Evolutionary conservation across 768 basidiomycete species (phyloP), one percentile per base, ranked within the genome.

Genomic region (Candolleomyces aberdarensis): DNA sequence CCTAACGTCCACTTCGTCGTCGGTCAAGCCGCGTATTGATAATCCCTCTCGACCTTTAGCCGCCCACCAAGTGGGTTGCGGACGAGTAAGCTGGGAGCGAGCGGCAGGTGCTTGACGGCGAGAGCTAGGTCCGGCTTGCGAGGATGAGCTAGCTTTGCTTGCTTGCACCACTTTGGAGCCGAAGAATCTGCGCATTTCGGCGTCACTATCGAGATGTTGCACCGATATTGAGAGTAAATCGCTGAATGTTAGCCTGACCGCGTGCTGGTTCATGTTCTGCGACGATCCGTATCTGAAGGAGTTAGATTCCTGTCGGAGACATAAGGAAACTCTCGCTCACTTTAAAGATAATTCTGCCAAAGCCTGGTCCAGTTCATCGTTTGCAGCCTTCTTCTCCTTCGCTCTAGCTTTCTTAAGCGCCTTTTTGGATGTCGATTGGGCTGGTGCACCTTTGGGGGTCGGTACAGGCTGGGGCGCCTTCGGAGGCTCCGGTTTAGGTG

Each of bases 131-230:
- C 36, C 36, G 36, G 36, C 36, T 36, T 36, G 36, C 11, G 76
- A 62, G 14, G 78, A 64, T 4, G 71, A 68, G 1, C 73, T 62
- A 1, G 76, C 64, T 19, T 83, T 84, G 31, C 79, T 81, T 2
- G 88, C 85, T n/a, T 80, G 78, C 9, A 98, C 83, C 60, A 97
- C 95, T 67, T 88, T 91, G 19, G 92, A 83, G 1, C 96, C 96
- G 69, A 99, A 99, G 80, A 98, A 96, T 64, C 87, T 89, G 58
- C 91, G 87, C 75, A 98, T 84, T 70, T 99, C 97, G 0, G 89
- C 89, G 61, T 96, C 94, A 11, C 87, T 80, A 63, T 98, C 94
- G 15, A 99, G 85, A 66, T 93, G 82, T 44, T 88, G 78, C 1
- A 88, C 78, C 0, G 92, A 93, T n/a, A 96, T 87, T 0, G 91